Evolutionary conservation across 2,329 filamentous ascomycete genomes (phyloP).

Genomic region (Sclerotinia spermophila): DNA sequence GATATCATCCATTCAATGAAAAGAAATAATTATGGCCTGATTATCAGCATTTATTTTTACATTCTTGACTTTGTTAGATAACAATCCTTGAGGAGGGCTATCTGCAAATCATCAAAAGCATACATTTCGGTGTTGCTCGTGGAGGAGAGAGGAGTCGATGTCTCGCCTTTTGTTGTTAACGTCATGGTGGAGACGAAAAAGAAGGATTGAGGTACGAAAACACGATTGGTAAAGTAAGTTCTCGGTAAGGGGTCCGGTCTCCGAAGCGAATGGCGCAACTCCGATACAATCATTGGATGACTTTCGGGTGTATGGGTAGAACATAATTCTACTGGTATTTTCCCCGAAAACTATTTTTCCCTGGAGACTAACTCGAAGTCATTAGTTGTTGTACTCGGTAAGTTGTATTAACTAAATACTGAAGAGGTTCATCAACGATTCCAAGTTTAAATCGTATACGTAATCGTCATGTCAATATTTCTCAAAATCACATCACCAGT

Average conservation of each 20-base stretch:
- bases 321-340: background rate
- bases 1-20: background rate
- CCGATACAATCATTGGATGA: constrained; percentile 1
- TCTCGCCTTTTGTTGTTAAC: background rate
- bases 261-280: background rate
- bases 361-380: background rate
- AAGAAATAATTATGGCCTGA: background rate
- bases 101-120: background rate
- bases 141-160: background rate
- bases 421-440: background rate
- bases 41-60: background rate
- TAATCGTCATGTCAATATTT: background rate
- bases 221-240: background rate
- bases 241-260: background rate
- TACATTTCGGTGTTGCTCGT: background rate
- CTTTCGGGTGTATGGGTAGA: background rate
- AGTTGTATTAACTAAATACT: background rate
- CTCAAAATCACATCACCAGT: background rate
- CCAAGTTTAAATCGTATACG: background rate
- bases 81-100: background rate
- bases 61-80: background rate
- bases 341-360: background rate
- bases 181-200: constrained; percentile 7
- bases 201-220: background rate
- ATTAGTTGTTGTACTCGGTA: background rate